These are phyloP conservation scores for Pyrenula massariospora DNA, from an alignment of 495 filamentous ascomycete species.

Conservation along the genomic window DNA sequence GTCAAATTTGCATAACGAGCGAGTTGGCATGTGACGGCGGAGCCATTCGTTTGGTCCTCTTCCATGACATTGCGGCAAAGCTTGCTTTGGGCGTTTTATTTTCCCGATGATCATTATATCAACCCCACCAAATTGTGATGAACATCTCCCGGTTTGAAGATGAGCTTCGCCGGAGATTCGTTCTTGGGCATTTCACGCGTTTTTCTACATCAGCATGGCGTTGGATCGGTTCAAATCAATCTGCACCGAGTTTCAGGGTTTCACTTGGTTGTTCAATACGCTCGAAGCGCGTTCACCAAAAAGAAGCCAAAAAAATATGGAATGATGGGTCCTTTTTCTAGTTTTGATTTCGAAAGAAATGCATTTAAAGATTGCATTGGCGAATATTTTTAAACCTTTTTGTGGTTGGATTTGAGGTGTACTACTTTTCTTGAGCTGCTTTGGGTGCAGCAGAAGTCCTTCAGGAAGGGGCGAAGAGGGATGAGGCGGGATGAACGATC, in stretches of 20 bases:
- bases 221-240: background rate
- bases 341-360: constrained; percentile 7
- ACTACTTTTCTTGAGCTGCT: too few relatives aligned
- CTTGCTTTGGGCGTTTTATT: background rate
- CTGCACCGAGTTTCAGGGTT: background rate
- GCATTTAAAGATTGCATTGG: constrained; percentile 6
- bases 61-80: background rate
- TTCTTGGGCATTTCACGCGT: background rate
- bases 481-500: too few relatives aligned
- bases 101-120: background rate
- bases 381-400: constrained; percentile 5
- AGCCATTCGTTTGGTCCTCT: constrained; percentile 1
- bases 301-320: background rate
- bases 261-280: background rate
- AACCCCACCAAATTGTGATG: background rate
- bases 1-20: background rate
- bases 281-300: background rate
- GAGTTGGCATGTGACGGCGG: background rate
- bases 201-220: background rate
- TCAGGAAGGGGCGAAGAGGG: too few relatives aligned
- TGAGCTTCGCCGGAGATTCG: background rate
- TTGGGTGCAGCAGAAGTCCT: too few relatives aligned
- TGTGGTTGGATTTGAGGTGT: too few relatives aligned
- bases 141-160: background rate
- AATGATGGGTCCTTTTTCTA: background rate